Evolutionary conservation across 1,284 basidiomycete genomes (phyloP).

Genomic region (Trichosporon ovoides): DNA sequence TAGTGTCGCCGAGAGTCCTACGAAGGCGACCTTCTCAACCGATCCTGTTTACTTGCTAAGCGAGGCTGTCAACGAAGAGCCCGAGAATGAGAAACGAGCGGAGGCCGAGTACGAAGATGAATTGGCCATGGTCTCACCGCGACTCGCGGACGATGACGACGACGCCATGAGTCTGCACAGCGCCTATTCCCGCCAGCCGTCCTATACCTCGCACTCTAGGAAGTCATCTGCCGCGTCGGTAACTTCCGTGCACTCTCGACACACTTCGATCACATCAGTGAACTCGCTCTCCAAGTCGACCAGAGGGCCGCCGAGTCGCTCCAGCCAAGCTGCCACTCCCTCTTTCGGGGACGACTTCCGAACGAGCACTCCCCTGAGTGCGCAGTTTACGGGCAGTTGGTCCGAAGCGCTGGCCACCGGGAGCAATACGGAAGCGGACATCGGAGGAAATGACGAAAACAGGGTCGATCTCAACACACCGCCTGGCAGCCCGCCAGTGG

Average conservation of each 20-base stretch:
- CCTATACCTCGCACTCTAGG: not conserved
- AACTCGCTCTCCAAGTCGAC: not conserved
- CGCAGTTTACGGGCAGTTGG: not conserved
- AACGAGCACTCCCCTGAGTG: not conserved
- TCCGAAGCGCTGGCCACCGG: not conserved
- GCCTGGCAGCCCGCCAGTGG: not conserved
- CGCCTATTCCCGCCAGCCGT: not conserved
- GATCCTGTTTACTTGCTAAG: not conserved
- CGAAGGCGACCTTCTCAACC: not conserved
- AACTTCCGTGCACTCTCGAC: not conserved
- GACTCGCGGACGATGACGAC: not conserved
- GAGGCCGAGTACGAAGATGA: constrained; percentile 5
- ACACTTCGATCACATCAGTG: not conserved
- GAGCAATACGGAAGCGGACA: not conserved
- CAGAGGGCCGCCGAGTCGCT: not conserved
- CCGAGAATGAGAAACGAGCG: constrained; percentile 7
- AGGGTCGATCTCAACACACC: not conserved
- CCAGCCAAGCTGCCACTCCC: not conserved
- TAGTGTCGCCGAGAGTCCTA: constrained; percentile 1
- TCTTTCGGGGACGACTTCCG: constrained; percentile 1
- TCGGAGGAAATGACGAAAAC: not conserved
- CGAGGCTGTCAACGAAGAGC: constrained; percentile 4
- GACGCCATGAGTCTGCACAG: not conserved
- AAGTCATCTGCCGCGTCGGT: not conserved
- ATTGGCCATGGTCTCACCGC: not conserved